These are phyloP conservation scores for Tillandsia fasciculata DNA, from an alignment of 176 grass and related monocot genomes.

Conservation along the genomic window DNA sequence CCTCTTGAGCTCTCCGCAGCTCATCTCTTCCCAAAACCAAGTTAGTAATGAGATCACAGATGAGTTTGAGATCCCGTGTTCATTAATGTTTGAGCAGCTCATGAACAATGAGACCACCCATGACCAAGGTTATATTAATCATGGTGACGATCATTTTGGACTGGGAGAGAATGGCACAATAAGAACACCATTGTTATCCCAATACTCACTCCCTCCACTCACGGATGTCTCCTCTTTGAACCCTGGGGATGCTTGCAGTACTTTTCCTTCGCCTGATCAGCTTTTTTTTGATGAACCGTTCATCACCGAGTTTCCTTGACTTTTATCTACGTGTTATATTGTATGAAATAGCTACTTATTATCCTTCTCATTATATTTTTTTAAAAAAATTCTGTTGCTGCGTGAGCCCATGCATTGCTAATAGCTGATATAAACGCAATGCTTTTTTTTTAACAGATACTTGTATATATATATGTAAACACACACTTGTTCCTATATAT, in stretches of 20 bases:
- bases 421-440: neutral
- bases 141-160: neutral
- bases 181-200: slow-evolving; percentile 14
- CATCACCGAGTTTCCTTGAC: slow-evolving; percentile 57
- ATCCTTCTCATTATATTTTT: no score
- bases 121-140: slow-evolving; percentile 14
- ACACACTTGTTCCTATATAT: neutral
- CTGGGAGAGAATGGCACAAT: slow-evolving; percentile 5
- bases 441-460: slow-evolving; percentile 5
- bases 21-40: slow-evolving; percentile 9
- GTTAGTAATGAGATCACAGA: slow-evolving; percentile 13
- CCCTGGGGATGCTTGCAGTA: slow-evolving; percentile 27
- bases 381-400: neutral
- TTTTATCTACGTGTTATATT: neutral
- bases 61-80: slow-evolving; percentile 21
- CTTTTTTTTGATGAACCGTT: slow-evolving; percentile 58
- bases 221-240: slow-evolving; percentile 33
- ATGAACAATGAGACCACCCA: slow-evolving; percentile 24
- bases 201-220: slow-evolving; percentile 47
- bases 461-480: neutral
- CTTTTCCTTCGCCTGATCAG: slow-evolving; percentile 44
- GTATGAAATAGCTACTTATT: neutral
- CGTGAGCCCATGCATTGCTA: neutral
- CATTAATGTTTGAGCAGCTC: slow-evolving; percentile 23
- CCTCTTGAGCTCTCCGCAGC: slow-evolving; percentile 21